Percentiles rank a stretch among this genome's conserved stretches.
Evolutionary conservation across 2,329 filamentous ascomycete genomes (phyloP).

Genomic region (Simplicillium sp.): DNA sequence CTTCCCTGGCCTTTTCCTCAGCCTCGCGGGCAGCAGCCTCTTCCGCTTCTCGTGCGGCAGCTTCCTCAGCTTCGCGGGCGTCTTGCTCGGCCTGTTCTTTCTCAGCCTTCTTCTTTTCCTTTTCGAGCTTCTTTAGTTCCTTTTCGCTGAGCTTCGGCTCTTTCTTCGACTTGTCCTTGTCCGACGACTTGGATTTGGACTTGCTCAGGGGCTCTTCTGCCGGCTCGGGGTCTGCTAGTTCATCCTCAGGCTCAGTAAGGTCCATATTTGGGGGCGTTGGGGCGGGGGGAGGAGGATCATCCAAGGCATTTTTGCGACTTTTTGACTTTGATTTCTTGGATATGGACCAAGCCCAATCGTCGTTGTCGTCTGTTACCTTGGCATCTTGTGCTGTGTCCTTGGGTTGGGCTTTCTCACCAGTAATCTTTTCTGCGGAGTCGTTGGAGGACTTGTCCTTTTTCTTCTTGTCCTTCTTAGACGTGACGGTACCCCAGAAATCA

Average conservation of each 20-base stretch:
- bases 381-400: slow-evolving; percentile 31
- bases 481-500: slow-evolving; percentile 24
- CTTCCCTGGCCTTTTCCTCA: slow-evolving; percentile 18
- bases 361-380: slow-evolving; percentile 27
- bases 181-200: slow-evolving; percentile 32
- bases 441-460: slow-evolving; percentile 40
- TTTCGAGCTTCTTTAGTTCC: slow-evolving; percentile 41
- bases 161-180: slow-evolving; percentile 31
- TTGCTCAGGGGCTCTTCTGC: slow-evolving; percentile 20
- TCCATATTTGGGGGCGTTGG: slow-evolving; percentile 39
- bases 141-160: slow-evolving; percentile 37
- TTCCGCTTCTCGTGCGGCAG: slow-evolving; percentile 20
- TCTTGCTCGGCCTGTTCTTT: slow-evolving; percentile 18
- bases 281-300: slow-evolving; percentile 34
- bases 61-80: slow-evolving; percentile 14
- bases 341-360: slow-evolving; percentile 33
- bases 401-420: slow-evolving; percentile 35
- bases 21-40: slow-evolving; percentile 13
- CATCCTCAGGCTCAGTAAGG: slow-evolving; percentile 26
- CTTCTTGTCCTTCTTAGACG: slow-evolving; percentile 33
- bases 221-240: slow-evolving; percentile 24
- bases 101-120: slow-evolving; percentile 33
- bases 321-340: slow-evolving; percentile 36
- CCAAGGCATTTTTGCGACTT: slow-evolving; percentile 24
- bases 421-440: slow-evolving; percentile 34